Base-by-base conservation (phyloP, 2,329 filamentous ascomycete genomes). In the Tolypocladium tundrense region DNA sequence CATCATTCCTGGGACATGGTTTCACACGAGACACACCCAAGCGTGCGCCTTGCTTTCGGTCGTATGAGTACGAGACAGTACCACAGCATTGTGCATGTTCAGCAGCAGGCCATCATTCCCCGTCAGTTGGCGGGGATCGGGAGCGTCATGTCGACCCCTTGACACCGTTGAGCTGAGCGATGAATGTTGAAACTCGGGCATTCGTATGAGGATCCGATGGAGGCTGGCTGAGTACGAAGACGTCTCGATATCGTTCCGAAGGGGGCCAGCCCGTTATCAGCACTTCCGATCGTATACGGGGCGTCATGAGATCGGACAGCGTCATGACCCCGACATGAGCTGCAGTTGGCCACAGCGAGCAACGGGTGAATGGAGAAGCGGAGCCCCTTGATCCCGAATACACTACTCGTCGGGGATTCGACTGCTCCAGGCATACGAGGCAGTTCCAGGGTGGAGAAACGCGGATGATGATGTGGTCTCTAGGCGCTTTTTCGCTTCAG, bases 11-110 rank as follows among this genome's bases (percentile, higher is more conserved):
- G 59, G 55, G 57, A 21, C 54, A 62, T 52, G 35, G 60, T 56
- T 53, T 57, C 11, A 54, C 57, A 60, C 60, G 60, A 59, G 62
- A 65, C 63, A 58, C 59, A 53, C 61, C 64, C 59, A 53, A 58
- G 57, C 58, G 56, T 60, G 60, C 60, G 60, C 60, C 50, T 53
- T 52, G 41, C 19, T n/a, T 40, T 54, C 31, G 24, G 35, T 53
- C 35, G 37, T 40, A 45, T 56, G 27, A 14, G 50, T 27, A 16
- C 16, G 42, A 48, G n/a, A 54, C 10, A 50, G 54, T 59, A 53
- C 45, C 54, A 56, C 57, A 35, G 40, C 57, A 55, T 27, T 39
- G 52, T 51, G 48, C 48, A 51, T 51, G 21, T 24, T 35, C 48
- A 51, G 31, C 9, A 35, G 24, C 1, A 48, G 19, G 27, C 19